phyloP scores from a whole-genome alignment of 1,284 basidiomycete genomes.

The Stereum hirsutum region DNA sequence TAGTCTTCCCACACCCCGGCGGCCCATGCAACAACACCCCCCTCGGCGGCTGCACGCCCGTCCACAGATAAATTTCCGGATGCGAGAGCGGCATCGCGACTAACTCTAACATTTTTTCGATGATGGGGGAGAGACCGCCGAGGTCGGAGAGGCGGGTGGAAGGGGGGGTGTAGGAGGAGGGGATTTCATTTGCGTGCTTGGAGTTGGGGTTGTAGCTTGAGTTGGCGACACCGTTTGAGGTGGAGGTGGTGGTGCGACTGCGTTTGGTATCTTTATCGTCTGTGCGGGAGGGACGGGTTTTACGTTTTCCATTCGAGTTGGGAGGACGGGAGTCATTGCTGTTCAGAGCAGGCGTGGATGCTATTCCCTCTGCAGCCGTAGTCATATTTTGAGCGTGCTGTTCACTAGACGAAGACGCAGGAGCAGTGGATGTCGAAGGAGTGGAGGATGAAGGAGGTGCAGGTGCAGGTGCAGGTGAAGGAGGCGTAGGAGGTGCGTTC shows the following conservation, averaged over 20 bases:
- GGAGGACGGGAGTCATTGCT: constrained; percentile 17
- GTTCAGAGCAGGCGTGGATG: too few relatives aligned
- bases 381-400: too few relatives aligned
- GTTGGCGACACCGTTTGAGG: constrained; percentile 29
- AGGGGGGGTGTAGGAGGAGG: constrained; percentile 53
- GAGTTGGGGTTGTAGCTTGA: constrained; percentile 33
- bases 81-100: constrained; percentile 93
- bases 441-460: constrained; percentile 19
- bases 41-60: constrained; percentile 86
- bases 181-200: too few relatives aligned
- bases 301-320: constrained; percentile 39
- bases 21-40: constrained; percentile 96
- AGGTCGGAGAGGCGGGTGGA: constrained; percentile 72
- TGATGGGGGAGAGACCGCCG: constrained; percentile 78
- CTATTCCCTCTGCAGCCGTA: too few relatives aligned
- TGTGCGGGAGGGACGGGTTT: constrained; percentile 39
- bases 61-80: constrained; percentile 92
- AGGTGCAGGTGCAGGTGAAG: constrained; percentile 15
- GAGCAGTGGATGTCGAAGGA: background rate
- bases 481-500: constrained; percentile 30
- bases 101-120: constrained; percentile 92
- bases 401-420: constrained; percentile 11
- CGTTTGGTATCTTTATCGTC: constrained; percentile 51
- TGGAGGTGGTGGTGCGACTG: constrained; percentile 25
- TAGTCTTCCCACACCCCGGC: constrained; percentile 94